Base-by-base conservation (phyloP, 169 alveolate genomes). In the Hepatocystis sp. region DNA sequence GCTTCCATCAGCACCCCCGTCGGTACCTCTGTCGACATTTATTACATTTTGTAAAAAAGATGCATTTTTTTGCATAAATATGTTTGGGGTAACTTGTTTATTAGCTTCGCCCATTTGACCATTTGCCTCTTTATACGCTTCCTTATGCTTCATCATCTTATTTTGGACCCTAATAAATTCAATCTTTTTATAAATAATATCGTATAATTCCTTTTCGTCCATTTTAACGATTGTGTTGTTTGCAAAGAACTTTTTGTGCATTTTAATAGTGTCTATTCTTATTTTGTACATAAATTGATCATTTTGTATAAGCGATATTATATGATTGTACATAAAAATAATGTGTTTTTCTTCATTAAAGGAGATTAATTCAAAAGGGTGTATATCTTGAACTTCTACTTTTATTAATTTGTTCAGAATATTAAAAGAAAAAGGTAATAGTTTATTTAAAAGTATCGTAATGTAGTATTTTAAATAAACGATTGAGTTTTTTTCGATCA, bases 301-400 rank as follows among this genome's bases (percentile, higher is more conserved):
- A 52, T 81, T 21, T 53, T 81, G 81, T 28, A 81, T 21, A 7
- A 81, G 39, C 5, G 84, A 55, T 34, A 81, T 49, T 25, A 81
- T 30, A 51, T 63, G 60, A 21, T 61, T 23, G 53, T 81, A 81
- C 8, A 81, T 61, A 17, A 15, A 17, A 7, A 36, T 17, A 8
- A 52, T 30, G 28, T 32, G 36, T 51, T 60, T 67, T 81, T 81
- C 89, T 61, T 81, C 84, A 1, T n/a, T 34, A 19, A 81, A 61
- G 7, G 81, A 49, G 15, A 64, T 49, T 4, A 81, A 81, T 40
- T 81, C 68, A 23, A 81, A 58, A 11, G 52, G 25, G 63, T 36
- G 23, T 0, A 81, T 63, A 11, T 47, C 49, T 27, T 81, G 68
- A 36, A 47, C 47, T 65, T 81, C 84, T 1, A 39, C 49, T 61